Conservation (phyloP, 2,329 filamentous ascomycete species). For the Neonectria ditissima region DNA sequence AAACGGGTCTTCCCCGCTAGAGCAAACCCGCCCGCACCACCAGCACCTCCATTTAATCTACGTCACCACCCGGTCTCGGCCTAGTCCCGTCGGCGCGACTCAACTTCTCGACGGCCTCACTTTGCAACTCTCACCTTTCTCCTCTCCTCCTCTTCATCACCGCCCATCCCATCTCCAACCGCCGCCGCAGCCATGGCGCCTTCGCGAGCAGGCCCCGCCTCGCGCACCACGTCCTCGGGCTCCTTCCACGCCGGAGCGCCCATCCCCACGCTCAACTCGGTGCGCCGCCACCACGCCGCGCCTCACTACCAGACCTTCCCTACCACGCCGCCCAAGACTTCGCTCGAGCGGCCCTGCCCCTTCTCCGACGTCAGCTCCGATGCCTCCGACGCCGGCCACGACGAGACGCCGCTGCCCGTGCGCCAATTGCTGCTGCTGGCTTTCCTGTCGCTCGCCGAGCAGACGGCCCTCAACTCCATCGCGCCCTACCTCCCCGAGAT, state of each 20-base stretch:
- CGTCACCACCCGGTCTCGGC: background rate
- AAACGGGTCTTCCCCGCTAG: too few species aligned
- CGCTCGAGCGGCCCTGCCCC: conserved; percentile 61
- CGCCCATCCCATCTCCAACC: background rate
- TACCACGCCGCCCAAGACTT: conserved; percentile 76
- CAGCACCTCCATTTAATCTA: too few species aligned
- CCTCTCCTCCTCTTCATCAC: too few species aligned
- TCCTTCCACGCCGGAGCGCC: conserved; percentile 66
- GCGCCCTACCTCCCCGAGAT: conserved; percentile 95
- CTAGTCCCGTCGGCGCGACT: background rate
- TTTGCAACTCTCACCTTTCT: background rate
- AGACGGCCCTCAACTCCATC: conserved; percentile 97
- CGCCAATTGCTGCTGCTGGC: conserved; percentile 87
- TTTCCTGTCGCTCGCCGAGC: conserved; percentile 89
- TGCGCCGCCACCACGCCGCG: conserved; percentile 55
- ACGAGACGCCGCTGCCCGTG: conserved; percentile 81
- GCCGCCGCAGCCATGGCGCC: conserved; percentile 36
- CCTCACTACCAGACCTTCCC: conserved; percentile 86
- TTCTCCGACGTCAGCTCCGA: conserved; percentile 43
- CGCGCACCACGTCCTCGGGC: conserved; percentile 53
- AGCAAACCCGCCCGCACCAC: too few species aligned
- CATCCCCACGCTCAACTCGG: conserved; percentile 53
- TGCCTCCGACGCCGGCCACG: conserved; percentile 51
- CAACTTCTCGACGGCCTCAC: background rate
- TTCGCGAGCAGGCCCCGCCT: conserved; percentile 24